Evolutionary conservation across 345 rosid genomes (phyloP).

Genomic region (Barbarea vulgaris): DNA sequence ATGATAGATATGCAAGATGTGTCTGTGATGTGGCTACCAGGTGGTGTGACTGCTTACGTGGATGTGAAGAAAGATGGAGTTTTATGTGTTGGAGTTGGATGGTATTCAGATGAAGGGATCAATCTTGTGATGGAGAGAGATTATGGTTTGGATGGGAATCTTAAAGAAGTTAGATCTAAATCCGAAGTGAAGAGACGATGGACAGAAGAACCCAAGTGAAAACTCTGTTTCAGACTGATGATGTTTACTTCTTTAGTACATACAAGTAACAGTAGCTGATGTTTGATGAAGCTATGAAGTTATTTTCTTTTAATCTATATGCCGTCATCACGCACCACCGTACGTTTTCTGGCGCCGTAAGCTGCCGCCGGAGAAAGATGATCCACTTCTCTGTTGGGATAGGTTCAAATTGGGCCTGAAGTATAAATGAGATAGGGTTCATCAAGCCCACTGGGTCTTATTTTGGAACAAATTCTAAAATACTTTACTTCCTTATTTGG

Average conservation of each 20-base stretch:
- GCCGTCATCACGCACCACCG: not conserved
- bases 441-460: slow-evolving; percentile 10
- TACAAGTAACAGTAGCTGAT: slow-evolving; percentile 7
- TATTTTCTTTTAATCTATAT: not conserved
- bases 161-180: slow-evolving; percentile 77
- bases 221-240: slow-evolving; percentile 17
- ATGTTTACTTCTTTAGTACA: slow-evolving; percentile 12
- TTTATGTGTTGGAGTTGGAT: slow-evolving; percentile 78
- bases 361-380: not conserved
- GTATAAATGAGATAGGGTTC: not conserved
- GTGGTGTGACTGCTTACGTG: slow-evolving; percentile 75
- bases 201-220: slow-evolving; percentile 37
- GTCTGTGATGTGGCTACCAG: slow-evolving; percentile 82
- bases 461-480: not conserved
- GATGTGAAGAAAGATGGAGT: slow-evolving; percentile 75
- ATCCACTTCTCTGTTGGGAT: not conserved
- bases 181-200: slow-evolving; percentile 87
- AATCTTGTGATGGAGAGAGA: slow-evolving; percentile 94
- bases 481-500: not conserved
- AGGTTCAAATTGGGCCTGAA: slow-evolving; percentile 2
- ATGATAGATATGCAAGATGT: slow-evolving; percentile 72
- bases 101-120: slow-evolving; percentile 92
- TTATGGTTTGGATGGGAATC: slow-evolving; percentile 78
- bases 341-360: not conserved
- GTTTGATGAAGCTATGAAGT: slow-evolving; percentile 9